Base-by-base conservation (phyloP, 257 asterid genomes). In the Lithospermum erythrorhizon region DNA sequence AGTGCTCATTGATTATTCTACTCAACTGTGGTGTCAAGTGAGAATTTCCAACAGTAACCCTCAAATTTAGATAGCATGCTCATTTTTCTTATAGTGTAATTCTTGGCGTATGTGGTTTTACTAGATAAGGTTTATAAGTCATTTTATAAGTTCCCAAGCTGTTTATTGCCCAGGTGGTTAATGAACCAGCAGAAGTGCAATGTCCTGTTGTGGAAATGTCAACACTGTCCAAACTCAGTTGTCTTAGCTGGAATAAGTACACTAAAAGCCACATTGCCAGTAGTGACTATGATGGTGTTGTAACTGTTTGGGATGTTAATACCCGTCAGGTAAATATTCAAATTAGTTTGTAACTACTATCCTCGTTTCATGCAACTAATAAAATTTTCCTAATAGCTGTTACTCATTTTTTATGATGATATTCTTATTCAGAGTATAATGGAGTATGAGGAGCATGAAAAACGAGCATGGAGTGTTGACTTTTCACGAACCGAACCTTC, bases 381-480 rank as follows among this genome's bases (percentile, higher is more conserved):
- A 60, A 27, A 27, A 20, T 25, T 37, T 23, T 60, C 16, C 0
- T 53, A 53, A 53, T 8, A n/a, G 3, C 55, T 5, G 3, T 6
- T 53, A n/a, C 25, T 53, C 6, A 20, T 6, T 20, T n/a, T 35
- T 35, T 21, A 35, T 60, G 13, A 55, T 25, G 25, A 21, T 65
- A 62, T 10, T 63, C 59, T 24, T 24, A 71, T 59, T 41, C 55
- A 78, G 80, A 78, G 83, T 74, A 68, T 78, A 27, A 78, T 68
- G 80, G 77, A 74, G 68, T 74, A 78, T 57, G 83, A 78, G 61
- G 83, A 78, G 68, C 83, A 78, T 78, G 83, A 74, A 32, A 78
- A 78, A 61, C 75, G 80, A 55, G 83, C 80, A 14, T 78, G 83
- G 83, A 74, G 83, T 74, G 83, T 78, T 62, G 83, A 78, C 64